Conservation (phyloP, 805 yeast genomes). For the Spathaspora gorwiae region DNA sequence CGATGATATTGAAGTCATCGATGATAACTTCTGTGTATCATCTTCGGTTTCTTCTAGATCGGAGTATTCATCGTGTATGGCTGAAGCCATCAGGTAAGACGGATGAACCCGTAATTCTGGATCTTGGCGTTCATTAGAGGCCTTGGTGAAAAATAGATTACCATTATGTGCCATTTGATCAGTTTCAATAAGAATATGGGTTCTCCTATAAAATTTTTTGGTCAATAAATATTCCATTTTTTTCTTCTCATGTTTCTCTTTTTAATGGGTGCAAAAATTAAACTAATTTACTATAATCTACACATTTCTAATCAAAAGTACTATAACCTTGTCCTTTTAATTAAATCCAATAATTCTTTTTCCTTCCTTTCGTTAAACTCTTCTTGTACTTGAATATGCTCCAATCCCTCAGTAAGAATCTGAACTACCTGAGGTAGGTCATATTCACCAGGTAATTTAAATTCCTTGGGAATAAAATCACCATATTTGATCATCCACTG, state of each 20-base stretch:
- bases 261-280: too few relatives aligned
- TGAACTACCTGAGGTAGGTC: conserved; percentile 36
- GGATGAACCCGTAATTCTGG: too few relatives aligned
- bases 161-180: background rate
- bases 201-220: background rate
- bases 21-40: background rate
- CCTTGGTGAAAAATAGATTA: background rate
- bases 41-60: conserved; percentile 17
- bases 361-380: conserved; percentile 17
- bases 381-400: conserved; percentile 17
- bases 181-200: too few relatives aligned
- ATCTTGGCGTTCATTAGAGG: background rate
- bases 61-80: conserved; percentile 14
- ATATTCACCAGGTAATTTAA: conserved; percentile 33
- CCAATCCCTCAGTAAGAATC: conserved; percentile 40
- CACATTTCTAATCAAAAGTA: background rate
- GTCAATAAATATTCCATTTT: too few relatives aligned
- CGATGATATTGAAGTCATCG: background rate
- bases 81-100: conserved; percentile 8
- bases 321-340: conserved; percentile 6
- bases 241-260: too few relatives aligned
- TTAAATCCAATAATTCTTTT: conserved; percentile 18
- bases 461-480: conserved; percentile 36
- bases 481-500: conserved; percentile 37
- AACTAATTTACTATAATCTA: too few relatives aligned